Percentiles rank a stretch among this genome's conserved stretches.
Evolutionary conservation across 2,329 filamentous ascomycete genomes (phyloP).

Genomic region (Apiospora arundinis): DNA sequence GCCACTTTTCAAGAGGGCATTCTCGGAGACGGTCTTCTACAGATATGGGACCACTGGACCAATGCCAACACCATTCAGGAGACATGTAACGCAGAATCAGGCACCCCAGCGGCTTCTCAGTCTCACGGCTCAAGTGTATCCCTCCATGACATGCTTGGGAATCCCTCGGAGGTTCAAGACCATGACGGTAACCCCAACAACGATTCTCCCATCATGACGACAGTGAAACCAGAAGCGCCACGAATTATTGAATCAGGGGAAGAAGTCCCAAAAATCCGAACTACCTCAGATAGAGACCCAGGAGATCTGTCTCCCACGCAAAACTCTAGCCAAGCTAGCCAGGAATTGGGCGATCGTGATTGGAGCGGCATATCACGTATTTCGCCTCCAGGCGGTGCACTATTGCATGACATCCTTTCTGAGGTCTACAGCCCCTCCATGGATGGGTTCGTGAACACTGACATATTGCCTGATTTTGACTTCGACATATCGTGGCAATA

Average conservation of each 20-base stretch:
- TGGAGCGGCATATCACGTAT: background rate
- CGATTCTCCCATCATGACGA: background rate
- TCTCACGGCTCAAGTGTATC: background rate
- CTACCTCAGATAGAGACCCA: too few relatives aligned
- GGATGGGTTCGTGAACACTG: background rate
- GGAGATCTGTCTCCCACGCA: background rate
- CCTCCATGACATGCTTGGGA: background rate
- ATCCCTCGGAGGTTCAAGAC: background rate
- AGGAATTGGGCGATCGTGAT: background rate
- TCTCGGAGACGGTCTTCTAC: conserved; percentile 29
- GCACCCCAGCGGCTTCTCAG: background rate
- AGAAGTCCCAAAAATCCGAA: background rate
- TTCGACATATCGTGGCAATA: background rate
- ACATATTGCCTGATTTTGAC: background rate
- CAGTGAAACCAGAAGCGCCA: background rate
- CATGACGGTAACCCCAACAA: background rate
- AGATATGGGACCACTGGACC: conserved; percentile 31
- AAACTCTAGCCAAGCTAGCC: background rate
- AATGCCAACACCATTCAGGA: background rate
- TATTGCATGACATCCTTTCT: background rate
- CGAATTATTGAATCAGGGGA: background rate
- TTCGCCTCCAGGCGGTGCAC: too few relatives aligned
- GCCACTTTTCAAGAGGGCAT: conserved; percentile 27
- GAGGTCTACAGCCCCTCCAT: background rate
- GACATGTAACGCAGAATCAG: background rate